Evolutionary conservation across 2,329 filamentous ascomycete species (phyloP).

Genomic region (Scedosporium dehoogii): DNA sequence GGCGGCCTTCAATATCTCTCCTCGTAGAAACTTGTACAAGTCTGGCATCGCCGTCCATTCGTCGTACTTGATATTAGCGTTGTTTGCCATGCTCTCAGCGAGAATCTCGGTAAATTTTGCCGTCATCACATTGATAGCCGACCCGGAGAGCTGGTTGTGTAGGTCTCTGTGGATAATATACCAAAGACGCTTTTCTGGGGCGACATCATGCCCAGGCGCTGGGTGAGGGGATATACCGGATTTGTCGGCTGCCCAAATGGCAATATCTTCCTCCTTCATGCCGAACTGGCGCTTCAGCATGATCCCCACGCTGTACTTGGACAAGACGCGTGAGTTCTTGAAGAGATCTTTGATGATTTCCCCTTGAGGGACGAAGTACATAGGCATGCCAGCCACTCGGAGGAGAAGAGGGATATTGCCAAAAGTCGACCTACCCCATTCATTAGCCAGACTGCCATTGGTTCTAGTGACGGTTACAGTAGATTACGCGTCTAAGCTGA

Average conservation of each 20-base stretch:
- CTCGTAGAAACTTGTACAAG: slow-evolving; percentile 12
- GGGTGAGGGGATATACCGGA: background rate
- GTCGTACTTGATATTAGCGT: background rate
- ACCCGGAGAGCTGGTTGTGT: background rate
- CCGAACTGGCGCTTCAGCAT: slow-evolving; percentile 2
- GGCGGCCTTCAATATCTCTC: slow-evolving; percentile 14
- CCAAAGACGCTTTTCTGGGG: background rate
- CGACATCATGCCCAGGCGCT: background rate
- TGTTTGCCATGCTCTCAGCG: background rate
- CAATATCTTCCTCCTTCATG: background rate
- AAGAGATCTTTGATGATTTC: background rate
- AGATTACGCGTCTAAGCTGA: background rate
- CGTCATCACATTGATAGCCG: background rate
- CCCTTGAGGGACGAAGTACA: slow-evolving; percentile 1
- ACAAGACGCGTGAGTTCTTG: background rate
- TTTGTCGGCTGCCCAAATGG: background rate
- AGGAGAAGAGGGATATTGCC: background rate
- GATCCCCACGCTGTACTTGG: background rate
- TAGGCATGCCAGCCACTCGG: background rate
- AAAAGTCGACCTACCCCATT: background rate
- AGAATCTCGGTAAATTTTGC: background rate
- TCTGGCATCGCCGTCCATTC: slow-evolving; percentile 13
- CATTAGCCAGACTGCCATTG: background rate
- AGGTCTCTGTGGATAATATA: slow-evolving; percentile 1
- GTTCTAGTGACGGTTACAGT: background rate